Evolutionary conservation across 2,329 filamentous ascomycete genomes (phyloP).

Genomic region (Sordariomycetes sp.): DNA sequence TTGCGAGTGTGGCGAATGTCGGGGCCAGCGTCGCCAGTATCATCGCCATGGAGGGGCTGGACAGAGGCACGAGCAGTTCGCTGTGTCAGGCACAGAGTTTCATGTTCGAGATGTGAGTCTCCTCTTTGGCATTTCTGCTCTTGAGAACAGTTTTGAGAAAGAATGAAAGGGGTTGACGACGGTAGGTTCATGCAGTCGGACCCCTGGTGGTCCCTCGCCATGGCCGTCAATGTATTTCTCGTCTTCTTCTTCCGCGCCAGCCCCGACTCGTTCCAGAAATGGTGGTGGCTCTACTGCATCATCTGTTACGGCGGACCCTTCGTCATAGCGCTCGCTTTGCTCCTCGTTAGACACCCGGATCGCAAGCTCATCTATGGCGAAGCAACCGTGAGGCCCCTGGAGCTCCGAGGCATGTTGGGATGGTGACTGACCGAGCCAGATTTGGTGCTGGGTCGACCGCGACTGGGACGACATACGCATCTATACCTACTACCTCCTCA

Average conservation of each 20-base stretch:
- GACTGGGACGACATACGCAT: conserved; percentile 48
- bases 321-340: conserved; percentile 54
- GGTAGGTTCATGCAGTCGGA: conserved; percentile 73
- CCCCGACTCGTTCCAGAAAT: conserved; percentile 60
- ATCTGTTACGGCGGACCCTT: conserved; percentile 66
- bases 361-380: conserved; percentile 41
- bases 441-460: conserved; percentile 54
- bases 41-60: conserved; percentile 59
- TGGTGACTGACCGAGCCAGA: conserved; percentile 22
- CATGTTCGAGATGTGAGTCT: conserved; percentile 58
- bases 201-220: conserved; percentile 69
- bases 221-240: conserved; percentile 75
- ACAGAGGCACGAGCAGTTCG: conserved; percentile 37
- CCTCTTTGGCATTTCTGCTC: too few relatives aligned
- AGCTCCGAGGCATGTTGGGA: neutral
- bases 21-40: conserved; percentile 57
- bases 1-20: conserved; percentile 50
- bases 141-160: too few relatives aligned
- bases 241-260: conserved; percentile 53
- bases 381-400: conserved; percentile 36
- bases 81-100: conserved; percentile 56
- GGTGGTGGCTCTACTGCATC: conserved; percentile 61
- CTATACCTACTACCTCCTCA: conserved; percentile 52
- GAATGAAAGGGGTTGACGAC: too few relatives aligned
- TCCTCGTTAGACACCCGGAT: conserved; percentile 39